A percentile compares a stretch with the other conserved stretches of the same genome.
Conservation (phyloP, 1,139 yeast genomes). For the Torulaspora pretoriensis region DNA sequence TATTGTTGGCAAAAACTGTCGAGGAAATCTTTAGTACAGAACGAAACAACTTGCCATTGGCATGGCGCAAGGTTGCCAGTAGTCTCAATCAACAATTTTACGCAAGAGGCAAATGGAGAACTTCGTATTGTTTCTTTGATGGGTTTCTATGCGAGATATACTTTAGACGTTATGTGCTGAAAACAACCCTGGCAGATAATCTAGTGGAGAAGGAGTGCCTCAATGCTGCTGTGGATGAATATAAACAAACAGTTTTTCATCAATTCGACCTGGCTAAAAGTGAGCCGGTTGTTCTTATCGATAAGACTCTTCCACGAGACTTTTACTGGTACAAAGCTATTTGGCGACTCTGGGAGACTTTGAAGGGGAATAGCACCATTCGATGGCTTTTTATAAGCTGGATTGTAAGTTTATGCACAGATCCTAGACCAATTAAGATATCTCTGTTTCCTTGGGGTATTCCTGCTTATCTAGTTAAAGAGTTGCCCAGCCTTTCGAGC, state of each 20-base stretch:
- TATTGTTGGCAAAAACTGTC: background rate
- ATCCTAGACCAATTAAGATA: too few relatives aligned
- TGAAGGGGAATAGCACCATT: too few relatives aligned
- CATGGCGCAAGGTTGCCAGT: background rate
- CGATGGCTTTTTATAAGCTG: too few relatives aligned
- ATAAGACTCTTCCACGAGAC: background rate
- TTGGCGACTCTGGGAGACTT: background rate
- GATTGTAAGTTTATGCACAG: too few relatives aligned
- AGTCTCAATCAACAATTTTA: background rate
- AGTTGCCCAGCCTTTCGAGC: background rate
- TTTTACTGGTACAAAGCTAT: background rate
- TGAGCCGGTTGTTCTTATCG: background rate
- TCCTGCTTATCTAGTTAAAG: too few relatives aligned
- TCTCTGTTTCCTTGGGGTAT: too few relatives aligned
- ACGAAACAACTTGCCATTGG: background rate
- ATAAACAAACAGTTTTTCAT: background rate
- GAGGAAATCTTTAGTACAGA: background rate
- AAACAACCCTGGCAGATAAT: background rate
- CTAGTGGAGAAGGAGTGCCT: background rate
- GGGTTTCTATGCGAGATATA: background rate
- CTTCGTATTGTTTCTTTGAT: background rate
- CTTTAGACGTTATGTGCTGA: background rate
- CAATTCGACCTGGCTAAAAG: background rate
- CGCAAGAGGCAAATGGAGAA: background rate
- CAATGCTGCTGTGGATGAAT: background rate